Base-by-base conservation (phyloP, 2,329 filamentous ascomycete species). In the Penicillium occitanis region DNA sequence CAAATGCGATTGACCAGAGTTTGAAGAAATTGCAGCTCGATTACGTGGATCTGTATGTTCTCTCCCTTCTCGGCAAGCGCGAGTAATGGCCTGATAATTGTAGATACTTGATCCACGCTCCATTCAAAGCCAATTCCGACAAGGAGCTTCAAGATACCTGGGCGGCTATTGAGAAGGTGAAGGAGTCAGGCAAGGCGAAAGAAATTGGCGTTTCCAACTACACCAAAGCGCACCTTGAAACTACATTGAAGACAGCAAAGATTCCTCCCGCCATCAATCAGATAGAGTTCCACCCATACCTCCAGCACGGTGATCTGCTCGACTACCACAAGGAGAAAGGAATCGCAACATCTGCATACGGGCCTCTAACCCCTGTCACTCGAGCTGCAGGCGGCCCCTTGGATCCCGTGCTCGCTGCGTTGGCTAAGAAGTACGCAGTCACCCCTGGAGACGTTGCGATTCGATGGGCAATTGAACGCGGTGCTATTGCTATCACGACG, bases 11-110 rank as follows among this genome's bases (percentile, higher is more conserved):
- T 60, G 82, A 85, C 68, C 82, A 85, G 48, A 88, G 87, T 53
- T 80, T 90, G 63, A 83, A 87, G 74, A 84, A 87, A 72, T 83
- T 90, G 70, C 84, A 83, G 14, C 79, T 88, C 37, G 88, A 88
- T 65, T 91, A 91, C 73, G 81, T 91, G 65, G 89, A 91, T 73
- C 80, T 91, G 13, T 90, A 86, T 75, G 81, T 91, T 65, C 90
- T 88, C 90, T 77, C 91, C 84, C 83, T 13, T 7, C 25, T 86
- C 84, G 0, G 85, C 0, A 84, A 0, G 85, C 0, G 87, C 85
- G 72, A 80, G 81, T 58, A 80, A 30, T 79, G 82, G 22, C 63
- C 51, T 64, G 14, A 72, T 76, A 76, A 22, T 82, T 33, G 5
- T 55, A 86, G 85, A 61, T 88, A 87, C 71, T 77, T 90, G 14